Percentiles rank a stretch among this genome's conserved stretches.
Evolutionary conservation across 208 protist genomes (phyloP).

Genomic region (Crithidia acanthocephali): DNA sequence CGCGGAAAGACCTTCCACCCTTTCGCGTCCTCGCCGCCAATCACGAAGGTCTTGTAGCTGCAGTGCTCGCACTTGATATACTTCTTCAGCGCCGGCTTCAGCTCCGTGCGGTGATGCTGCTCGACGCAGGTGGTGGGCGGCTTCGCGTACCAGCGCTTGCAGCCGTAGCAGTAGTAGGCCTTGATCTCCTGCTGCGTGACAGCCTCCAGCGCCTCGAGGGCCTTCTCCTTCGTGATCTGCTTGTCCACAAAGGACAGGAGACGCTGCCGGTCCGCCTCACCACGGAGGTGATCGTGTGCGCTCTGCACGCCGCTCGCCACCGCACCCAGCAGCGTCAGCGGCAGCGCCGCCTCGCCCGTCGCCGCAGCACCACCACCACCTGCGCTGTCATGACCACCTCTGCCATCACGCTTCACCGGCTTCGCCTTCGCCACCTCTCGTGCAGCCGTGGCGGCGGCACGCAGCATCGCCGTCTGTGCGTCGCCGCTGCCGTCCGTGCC

Average conservation of each 20-base stretch:
- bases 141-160: conserved; percentile 61
- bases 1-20: conserved; percentile 63
- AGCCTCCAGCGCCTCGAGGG: conserved; percentile 45
- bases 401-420: not conserved
- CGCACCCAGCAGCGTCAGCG: conserved; percentile 30
- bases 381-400: not conserved
- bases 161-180: conserved; percentile 67
- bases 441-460: conserved; percentile 26
- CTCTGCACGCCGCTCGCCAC: conserved; percentile 54
- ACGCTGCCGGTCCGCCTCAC: conserved; percentile 37
- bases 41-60: conserved; percentile 71
- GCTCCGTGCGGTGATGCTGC: conserved; percentile 55
- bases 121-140: conserved; percentile 57
- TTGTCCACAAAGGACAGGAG: conserved; percentile 58
- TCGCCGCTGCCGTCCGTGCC: not conserved
- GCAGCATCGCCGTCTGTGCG: conserved; percentile 23
- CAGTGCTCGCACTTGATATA: conserved; percentile 82
- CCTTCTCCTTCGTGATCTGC: conserved; percentile 64
- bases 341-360: not conserved
- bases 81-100: conserved; percentile 51
- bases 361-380: not conserved
- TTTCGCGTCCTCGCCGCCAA: conserved; percentile 58
- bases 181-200: conserved; percentile 63
- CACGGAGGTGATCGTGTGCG: conserved; percentile 53
- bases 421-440: conserved; percentile 3